Conservation (phyloP, 257 asterid genomes). For the Thymus mandschuricus region DNA sequence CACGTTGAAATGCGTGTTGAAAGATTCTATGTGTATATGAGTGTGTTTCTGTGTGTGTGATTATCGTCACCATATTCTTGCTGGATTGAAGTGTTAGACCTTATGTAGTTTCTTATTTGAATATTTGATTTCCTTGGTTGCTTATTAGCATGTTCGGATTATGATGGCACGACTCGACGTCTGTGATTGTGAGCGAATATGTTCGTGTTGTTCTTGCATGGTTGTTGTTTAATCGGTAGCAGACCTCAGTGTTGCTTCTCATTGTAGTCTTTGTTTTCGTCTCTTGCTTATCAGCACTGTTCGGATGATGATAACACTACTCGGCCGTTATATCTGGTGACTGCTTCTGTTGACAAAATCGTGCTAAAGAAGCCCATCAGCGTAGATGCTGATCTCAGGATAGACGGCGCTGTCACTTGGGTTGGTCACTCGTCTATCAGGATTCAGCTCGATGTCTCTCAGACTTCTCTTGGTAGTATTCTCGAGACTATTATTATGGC, state of each 20-base stretch:
- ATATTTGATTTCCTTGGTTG: conserved; percentile 25
- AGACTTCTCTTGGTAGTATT: conserved; percentile 58
- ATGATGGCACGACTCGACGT: conserved; percentile 80
- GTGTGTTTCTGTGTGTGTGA: neutral
- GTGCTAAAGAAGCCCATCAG: conserved; percentile 81
- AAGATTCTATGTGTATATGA: too few species aligned
- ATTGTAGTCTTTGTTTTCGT: conserved; percentile 21
- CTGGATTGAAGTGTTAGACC: neutral
- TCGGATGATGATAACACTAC: conserved; percentile 81
- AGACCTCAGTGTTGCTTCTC: conserved; percentile 5
- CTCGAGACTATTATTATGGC: conserved; percentile 17
- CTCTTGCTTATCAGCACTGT: conserved; percentile 62
- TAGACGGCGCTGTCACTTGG: conserved; percentile 91
- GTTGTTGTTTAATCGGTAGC: neutral
- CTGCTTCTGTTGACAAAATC: conserved; percentile 94
- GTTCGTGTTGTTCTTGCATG: neutral
- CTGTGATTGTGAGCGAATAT: conserved; percentile 39
- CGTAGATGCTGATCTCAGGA: conserved; percentile 73
- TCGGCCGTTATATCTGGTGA: conserved; percentile 75
- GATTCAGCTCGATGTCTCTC: conserved; percentile 84
- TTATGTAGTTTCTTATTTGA: conserved; percentile 19
- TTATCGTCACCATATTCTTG: neutral
- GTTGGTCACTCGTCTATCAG: conserved; percentile 89
- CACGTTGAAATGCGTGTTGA: too few species aligned
- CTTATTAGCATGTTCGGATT: conserved; percentile 76